Base-by-base conservation (phyloP, 176 grass and related monocot genomes). In the Puccinellia tenuiflora region DNA sequence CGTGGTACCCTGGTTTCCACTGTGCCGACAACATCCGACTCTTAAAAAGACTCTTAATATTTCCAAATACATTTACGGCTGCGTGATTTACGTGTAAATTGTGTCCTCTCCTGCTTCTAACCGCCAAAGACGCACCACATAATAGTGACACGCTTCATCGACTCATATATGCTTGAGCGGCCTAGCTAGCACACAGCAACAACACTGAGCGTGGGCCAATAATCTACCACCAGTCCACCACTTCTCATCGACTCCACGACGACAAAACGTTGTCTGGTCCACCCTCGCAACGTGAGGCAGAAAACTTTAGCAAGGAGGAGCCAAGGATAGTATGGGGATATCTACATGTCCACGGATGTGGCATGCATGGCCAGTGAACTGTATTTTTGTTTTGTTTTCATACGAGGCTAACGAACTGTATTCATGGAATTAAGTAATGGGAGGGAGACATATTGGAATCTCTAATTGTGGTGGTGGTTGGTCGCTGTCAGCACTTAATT, bases 171-270 rank as follows among this genome's bases (percentile, higher is more conserved):
- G 28, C 2, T 18, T 6, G 2, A 34, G 61, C 30, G 28, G 61
- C 61, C 30, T 65, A 17, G n/a, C n/a, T n/a, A n/a, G 16, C 16
- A 65, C 13, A 2, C 62, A 65, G 3, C 28, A 33, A 62, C 13
- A 30, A 12, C 26, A 4, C 2, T 3, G 2, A 18, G 17, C 3
- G 30, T 64, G 15, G 57, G 12, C 57, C 57, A 61, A 24, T 5
- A 61, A 61, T 61, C 14, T 62, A 2, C 29, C n/a, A n/a, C n/a
- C n/a, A n/a, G n/a, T n/a, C n/a, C 10, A 64, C 30, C 29, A 33
- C 28, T 33, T 9, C 16, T 29, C 33, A 64, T 54, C 30, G 51
- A 59, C 29, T 80, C 81, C 87, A 85, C 82, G 24, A 47, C 61
- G n/a, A n/a, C n/a, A 43, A 50, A 76, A n/a, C 15, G 38, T 3